phyloP scores from a whole-genome alignment of 140 eudicot genomes.

The Stevia rebaudiana region DNA sequence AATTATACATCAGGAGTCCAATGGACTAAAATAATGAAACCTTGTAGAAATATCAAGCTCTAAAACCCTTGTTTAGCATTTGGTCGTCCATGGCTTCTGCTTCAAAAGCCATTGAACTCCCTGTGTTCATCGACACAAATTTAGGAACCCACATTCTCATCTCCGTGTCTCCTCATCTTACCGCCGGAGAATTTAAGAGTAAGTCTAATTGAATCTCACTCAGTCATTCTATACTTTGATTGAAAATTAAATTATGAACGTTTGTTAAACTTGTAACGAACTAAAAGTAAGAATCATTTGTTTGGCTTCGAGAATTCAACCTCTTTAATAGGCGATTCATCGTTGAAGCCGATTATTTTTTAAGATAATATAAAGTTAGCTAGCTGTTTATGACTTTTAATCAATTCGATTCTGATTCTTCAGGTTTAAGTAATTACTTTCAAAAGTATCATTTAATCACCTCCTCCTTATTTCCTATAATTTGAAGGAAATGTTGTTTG shows the following conservation, averaged over 20 bases:
- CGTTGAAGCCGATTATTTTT: background rate
- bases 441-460: background rate
- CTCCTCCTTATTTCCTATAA: background rate
- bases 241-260: background rate
- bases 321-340: background rate
- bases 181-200: constrained; percentile 46
- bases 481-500: background rate
- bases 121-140: constrained; percentile 50
- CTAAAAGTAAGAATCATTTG: background rate
- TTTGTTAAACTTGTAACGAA: background rate
- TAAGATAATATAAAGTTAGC: background rate
- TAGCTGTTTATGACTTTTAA: background rate
- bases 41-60: background rate
- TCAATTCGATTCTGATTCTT: background rate
- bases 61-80: constrained; percentile 1
- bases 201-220: constrained; percentile 11
- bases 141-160: constrained; percentile 55
- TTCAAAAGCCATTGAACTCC: constrained; percentile 18
- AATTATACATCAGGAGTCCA: too few relatives aligned
- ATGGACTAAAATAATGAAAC: background rate
- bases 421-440: background rate
- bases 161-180: constrained; percentile 39
- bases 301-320: background rate
- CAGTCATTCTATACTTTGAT: constrained; percentile 4
- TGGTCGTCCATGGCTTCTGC: constrained; percentile 30